Conservation (phyloP, 768 basidiomycete species). For the Fomitopsis pulvina region DNA sequence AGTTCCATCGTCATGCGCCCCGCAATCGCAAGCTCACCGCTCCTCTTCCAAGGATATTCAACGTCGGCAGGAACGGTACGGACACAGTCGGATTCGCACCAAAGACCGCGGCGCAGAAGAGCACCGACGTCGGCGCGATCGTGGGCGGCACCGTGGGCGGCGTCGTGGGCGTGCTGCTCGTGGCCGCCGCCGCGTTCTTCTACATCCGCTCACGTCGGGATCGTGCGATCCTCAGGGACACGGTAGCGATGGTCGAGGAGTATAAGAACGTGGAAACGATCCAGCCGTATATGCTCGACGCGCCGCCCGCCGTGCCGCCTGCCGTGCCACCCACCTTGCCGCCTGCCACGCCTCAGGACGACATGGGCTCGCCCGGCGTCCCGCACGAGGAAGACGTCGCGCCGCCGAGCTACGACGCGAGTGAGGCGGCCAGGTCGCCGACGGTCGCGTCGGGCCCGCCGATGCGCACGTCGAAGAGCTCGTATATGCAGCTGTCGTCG, state of each 20-base stretch:
- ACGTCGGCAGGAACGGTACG: conserved; percentile 15
- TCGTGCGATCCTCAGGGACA: conserved; percentile 15
- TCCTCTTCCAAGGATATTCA: conserved; percentile 18
- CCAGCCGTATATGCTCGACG: conserved; percentile 20
- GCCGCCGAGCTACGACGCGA: conserved; percentile 21
- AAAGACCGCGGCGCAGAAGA: conserved; percentile 8
- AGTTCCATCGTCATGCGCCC: conserved; percentile 1
- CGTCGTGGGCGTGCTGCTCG: conserved; percentile 18
- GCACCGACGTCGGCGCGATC: conserved; percentile 21
- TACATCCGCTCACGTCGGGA: conserved; percentile 18
- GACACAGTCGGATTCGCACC: conserved; percentile 20
- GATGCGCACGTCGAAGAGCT: conserved; percentile 3
- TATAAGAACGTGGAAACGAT: conserved; percentile 19
- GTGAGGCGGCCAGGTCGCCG: background rate
- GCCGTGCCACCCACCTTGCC: background rate
- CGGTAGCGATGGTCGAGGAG: conserved; percentile 16
- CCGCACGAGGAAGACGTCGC: conserved; percentile 7
- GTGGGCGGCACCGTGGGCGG: conserved; percentile 26
- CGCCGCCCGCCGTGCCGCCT: background rate
- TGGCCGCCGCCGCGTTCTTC: conserved; percentile 22
- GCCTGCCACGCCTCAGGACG: conserved; percentile 1
- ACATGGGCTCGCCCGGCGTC: conserved; percentile 2
- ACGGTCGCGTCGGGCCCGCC: background rate
- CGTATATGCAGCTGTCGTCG: conserved; percentile 1
- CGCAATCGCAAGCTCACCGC: background rate